Conservation (phyloP, 202 grass and related monocot species). For the Setaria viridis region DNA sequence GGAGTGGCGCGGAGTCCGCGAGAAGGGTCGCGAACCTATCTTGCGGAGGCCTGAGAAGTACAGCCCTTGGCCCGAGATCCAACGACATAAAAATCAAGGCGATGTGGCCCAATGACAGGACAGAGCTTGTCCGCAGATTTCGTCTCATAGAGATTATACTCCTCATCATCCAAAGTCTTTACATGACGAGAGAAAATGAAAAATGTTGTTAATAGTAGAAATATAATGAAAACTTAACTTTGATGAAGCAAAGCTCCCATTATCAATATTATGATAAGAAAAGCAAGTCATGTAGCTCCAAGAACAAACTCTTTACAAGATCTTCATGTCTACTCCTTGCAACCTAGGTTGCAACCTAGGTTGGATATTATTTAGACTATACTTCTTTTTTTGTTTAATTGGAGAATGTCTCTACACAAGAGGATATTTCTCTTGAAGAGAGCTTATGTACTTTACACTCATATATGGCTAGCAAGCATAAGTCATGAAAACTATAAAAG, state of each 20-base stretch:
- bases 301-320: not conserved
- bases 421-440: not conserved
- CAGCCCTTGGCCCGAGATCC: too few species aligned
- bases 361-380: not conserved
- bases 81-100: too few species aligned
- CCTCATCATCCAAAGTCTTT: not conserved
- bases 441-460: not conserved
- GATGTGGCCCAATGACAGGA: too few species aligned
- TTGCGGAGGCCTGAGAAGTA: too few species aligned
- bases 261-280: not conserved
- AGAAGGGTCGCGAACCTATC: too few species aligned
- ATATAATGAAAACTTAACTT: not conserved
- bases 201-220: not conserved
- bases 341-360: not conserved
- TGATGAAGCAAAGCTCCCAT: not conserved
- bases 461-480: not conserved
- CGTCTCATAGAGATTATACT: too few species aligned
- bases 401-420: not conserved
- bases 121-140: too few species aligned
- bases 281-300: not conserved
- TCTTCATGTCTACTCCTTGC: not conserved
- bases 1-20: too few species aligned
- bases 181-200: not conserved
- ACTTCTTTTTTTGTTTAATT: not conserved
- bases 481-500: not conserved